Base-by-base conservation (phyloP, 2,329 filamentous ascomycete genomes). In the Daldinia eschscholtzii region DNA sequence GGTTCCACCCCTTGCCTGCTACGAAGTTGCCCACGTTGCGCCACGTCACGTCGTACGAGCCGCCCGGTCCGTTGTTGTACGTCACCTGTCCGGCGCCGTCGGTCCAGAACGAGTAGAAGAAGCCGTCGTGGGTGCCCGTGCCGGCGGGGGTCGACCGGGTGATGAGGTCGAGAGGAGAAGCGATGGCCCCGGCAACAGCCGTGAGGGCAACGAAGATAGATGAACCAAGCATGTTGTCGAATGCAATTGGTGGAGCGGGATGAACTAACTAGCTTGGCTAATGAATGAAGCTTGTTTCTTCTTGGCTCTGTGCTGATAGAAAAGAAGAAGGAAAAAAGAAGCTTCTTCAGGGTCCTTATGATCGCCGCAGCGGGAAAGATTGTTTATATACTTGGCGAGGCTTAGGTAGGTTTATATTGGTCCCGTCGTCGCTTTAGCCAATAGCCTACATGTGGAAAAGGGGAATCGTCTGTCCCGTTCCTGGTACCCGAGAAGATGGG, bases 21-120 rank as follows among this genome's bases (percentile, higher is more conserved):
- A 86, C 83, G 72, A 84, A 84, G 78, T 86, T 83, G 72, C 80
- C 82, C 15, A 79, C 79, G 74, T 83, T 84, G 52, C 76, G 77
- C 86, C 86, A 89, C 6, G 65, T 78, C 26, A 86, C 80, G 68
- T 80, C 83, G 81, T 87, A 88, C 65, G 79, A 78, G 26, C 88
- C 87, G 20, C 76, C 84, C 1, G 79, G 75, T 13, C 82, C 84
- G 79, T 89, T 89, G 77, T 84, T 87, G 81, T 89, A 90, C 57
- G 80, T 84, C 15, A 86, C 85, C 52, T 79, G 75, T 26, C 81
- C 83, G n/a, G 78, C 81, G n/a, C 85, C 85, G 68, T 89, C 87
- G 48, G 78, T 87, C 86, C 87, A 90, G 81, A 84, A 89, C 13
- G 85, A 88, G 79, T 87, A 90, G 82, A 86, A 90, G 81, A 84